Percentiles rank a stretch among this genome's conserved stretches.
Evolutionary conservation across 148 eudicot species (phyloP).

Genomic region (Nepenthes gracilis): DNA sequence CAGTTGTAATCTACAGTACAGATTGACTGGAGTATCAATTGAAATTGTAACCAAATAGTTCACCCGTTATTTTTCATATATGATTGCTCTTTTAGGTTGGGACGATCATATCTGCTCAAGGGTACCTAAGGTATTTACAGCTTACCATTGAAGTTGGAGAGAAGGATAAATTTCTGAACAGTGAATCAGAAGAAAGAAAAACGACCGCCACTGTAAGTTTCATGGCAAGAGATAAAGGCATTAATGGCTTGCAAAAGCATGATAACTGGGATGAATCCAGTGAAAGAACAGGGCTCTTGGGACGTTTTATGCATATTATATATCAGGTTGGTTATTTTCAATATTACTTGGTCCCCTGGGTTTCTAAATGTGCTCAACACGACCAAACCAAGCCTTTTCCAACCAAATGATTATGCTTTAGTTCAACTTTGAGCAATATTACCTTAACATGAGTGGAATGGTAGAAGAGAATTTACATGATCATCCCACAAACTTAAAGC

Average conservation of each 20-base stretch:
- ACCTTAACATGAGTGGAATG: no score
- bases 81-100: constrained; percentile 37
- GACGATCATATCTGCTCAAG: constrained; percentile 51
- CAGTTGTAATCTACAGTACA: neutral
- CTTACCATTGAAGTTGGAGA: constrained; percentile 15
- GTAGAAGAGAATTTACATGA: no score
- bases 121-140: constrained; percentile 39
- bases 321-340: constrained; percentile 44
- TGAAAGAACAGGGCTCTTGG: constrained; percentile 31
- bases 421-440: no score
- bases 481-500: no score
- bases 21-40: no score
- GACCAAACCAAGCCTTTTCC: no score
- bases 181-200: constrained; percentile 11
- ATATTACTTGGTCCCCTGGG: no score
- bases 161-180: constrained; percentile 24
- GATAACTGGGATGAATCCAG: constrained; percentile 7
- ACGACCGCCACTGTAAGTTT: constrained; percentile 2
- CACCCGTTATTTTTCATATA: neutral
- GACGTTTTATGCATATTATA: constrained; percentile 32
- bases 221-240: constrained; percentile 1
- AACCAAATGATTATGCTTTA: no score
- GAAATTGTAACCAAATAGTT: no score
- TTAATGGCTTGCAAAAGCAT: constrained; percentile 9
- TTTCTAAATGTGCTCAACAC: no score